These are phyloP conservation scores for Babesia microti DNA, from an alignment of 169 alveolate species.

Conservation along the genomic window DNA sequence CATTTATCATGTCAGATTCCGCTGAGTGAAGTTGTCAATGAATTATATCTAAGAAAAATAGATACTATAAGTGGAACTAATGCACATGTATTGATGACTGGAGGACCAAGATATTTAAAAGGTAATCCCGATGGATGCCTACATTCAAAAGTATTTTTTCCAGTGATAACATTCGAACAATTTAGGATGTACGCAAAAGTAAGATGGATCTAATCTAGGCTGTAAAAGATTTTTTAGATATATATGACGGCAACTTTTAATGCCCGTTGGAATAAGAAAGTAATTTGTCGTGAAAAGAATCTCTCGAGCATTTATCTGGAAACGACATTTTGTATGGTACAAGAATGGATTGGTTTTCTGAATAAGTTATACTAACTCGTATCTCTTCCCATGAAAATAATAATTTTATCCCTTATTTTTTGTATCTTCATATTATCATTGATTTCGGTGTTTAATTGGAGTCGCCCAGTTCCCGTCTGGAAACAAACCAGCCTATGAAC, in stretches of 20 bases:
- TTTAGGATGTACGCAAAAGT: slow-evolving; percentile 26
- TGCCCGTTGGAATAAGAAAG: slow-evolving; percentile 1
- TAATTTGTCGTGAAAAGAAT: slow-evolving; percentile 16
- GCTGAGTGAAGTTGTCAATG: slow-evolving; percentile 37
- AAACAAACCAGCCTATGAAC: slow-evolving; percentile 36
- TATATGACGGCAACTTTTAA: too few species aligned
- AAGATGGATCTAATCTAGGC: background rate
- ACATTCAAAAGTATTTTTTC: slow-evolving; percentile 26
- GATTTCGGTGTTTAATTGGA: slow-evolving; percentile 49
- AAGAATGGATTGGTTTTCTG: slow-evolving; percentile 18
- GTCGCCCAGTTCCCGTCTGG: slow-evolving; percentile 61
- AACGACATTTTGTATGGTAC: slow-evolving; percentile 34
- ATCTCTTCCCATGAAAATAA: slow-evolving; percentile 22
- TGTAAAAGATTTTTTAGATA: too few species aligned
- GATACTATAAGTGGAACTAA: slow-evolving; percentile 34
- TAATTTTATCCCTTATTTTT: slow-evolving; percentile 24
- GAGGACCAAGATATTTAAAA: slow-evolving; percentile 42
- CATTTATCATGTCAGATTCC: too few species aligned
- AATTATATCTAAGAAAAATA: slow-evolving; percentile 32
- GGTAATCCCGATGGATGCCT: slow-evolving; percentile 43
- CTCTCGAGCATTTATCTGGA: slow-evolving; percentile 22
- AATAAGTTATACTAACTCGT: background rate
- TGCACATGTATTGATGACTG: slow-evolving; percentile 39
- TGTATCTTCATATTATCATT: slow-evolving; percentile 39
- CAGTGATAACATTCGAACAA: slow-evolving; percentile 35